Base-by-base conservation (phyloP, 495 filamentous ascomycete species). In the Aspergillus affinis region DNA sequence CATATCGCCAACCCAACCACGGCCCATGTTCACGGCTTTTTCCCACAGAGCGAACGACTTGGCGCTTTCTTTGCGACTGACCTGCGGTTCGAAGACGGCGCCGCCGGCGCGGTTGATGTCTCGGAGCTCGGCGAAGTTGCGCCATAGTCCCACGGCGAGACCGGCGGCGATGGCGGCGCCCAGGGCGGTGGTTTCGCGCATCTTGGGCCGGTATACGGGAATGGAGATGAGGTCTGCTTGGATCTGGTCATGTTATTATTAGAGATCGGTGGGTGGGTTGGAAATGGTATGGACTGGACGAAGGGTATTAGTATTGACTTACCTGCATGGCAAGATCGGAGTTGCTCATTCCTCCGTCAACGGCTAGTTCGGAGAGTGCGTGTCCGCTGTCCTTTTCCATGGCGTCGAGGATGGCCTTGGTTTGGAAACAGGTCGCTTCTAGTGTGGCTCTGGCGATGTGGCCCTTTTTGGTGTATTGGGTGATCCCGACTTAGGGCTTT, bases 91-190 rank as follows among this genome's bases (percentile, higher is more conserved):
- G 72, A 97, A 97, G 20, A 88, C 83, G 15, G 79, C 86, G 17
- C 90, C 85, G 23, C 88, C 89, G 30, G 82, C 81, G 47, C 82
- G 82, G 63, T 92, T 94, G 65, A 97, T 88, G 59, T 87, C 79
- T 61, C 84, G 84, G 49, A 98, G 79, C 63, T 97, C 91, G 30
- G 88, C 84, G 62, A 95, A 86, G 56, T 86, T 83, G 52, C 84
- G 82, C 92, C 93, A 98, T 51, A 94, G 81, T 49, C 85, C 88
- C 2, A 88, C 84, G 0, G 92, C 93, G 44, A 97, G 87, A 9
- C 93, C 93, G 30, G 93, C 93, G n/a, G 93, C 93, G 57, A 98
- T 94, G 20, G 93, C 93, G 19, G 93, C 91, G 19, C 93, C 93
- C 2, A 97, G 84, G 4, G 93, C 90, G 15, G 93, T 97, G 0